These are phyloP conservation scores for Durio zibethinus DNA, from an alignment of 345 rosid genomes.

Conservation along the genomic window DNA sequence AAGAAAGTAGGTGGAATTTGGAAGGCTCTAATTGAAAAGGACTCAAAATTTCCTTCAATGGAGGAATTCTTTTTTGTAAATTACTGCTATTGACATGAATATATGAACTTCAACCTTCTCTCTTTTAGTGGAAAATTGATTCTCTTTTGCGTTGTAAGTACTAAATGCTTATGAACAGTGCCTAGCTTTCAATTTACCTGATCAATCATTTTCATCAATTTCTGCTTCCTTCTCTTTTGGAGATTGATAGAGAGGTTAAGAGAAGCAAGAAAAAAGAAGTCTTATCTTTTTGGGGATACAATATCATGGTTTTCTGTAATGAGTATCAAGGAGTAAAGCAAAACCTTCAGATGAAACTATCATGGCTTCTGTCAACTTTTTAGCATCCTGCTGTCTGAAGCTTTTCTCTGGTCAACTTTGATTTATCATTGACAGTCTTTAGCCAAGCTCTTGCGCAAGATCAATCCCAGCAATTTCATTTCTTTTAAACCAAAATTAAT, in stretches of 20 bases:
- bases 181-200: conserved; percentile 4
- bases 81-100: conserved; percentile 39
- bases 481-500: background rate
- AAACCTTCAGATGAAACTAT: background rate
- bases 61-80: conserved; percentile 39
- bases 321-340: background rate
- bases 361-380: background rate
- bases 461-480: background rate
- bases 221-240: background rate
- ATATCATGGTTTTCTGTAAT: background rate
- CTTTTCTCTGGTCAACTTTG: background rate
- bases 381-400: background rate
- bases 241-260: background rate
- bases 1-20: conserved; percentile 17
- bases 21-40: conserved; percentile 26
- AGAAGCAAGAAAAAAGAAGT: too few relatives aligned
- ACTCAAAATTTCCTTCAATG: conserved; percentile 23
- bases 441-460: background rate
- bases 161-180: conserved; percentile 21
- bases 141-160: conserved; percentile 35
- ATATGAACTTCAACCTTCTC: conserved; percentile 28
- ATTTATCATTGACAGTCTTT: background rate
- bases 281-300: background rate
- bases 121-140: conserved; percentile 18
- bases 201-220: background rate